These are phyloP conservation scores for Lactifluus echinatus DNA, from an alignment of 768 basidiomycete species.

Conservation along the genomic window DNA sequence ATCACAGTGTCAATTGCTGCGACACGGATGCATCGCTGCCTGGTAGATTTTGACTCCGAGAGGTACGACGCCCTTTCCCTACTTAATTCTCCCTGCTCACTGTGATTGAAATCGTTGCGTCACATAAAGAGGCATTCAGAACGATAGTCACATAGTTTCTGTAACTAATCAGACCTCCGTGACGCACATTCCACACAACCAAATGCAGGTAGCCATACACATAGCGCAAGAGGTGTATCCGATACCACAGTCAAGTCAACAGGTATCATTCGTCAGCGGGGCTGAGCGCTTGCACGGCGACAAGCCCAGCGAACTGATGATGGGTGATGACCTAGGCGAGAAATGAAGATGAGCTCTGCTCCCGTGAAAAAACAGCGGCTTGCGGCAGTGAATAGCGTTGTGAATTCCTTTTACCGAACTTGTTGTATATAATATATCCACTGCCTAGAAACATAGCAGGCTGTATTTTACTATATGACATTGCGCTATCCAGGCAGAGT, in stretches of 20 bases:
- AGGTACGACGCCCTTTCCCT: not conserved
- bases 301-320: not conserved
- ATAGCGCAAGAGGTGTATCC: not conserved
- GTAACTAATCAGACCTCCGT: not conserved
- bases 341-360: not conserved
- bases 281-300: not conserved
- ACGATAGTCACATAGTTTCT: not conserved
- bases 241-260: not conserved
- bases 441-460: too few relatives aligned
- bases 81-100: not conserved
- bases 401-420: too few relatives aligned
- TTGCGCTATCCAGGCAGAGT: too few relatives aligned
- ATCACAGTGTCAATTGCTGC: not conserved
- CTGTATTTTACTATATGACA: too few relatives aligned
- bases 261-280: not conserved
- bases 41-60: not conserved
- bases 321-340: not conserved
- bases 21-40: not conserved
- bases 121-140: not conserved
- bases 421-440: too few relatives aligned
- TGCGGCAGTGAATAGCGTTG: too few relatives aligned
- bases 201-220: constrained; percentile 4
- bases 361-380: not conserved
- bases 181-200: not conserved
- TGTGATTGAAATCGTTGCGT: not conserved